Evolutionary conservation across 306 rosid genomes (phyloP).

Genomic region (Cercis canadensis): DNA sequence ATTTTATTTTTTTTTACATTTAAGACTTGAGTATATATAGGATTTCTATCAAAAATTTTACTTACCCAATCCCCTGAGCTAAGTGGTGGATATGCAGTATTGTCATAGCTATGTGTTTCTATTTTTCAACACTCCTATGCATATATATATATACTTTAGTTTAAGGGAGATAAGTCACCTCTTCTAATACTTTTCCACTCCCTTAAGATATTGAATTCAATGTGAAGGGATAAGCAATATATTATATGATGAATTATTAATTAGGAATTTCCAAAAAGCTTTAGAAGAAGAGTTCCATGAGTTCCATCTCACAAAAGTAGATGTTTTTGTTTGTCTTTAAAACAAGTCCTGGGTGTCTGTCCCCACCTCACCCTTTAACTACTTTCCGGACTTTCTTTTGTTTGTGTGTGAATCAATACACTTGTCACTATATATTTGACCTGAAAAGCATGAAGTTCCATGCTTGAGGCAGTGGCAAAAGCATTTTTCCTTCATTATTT

Average conservation of each 20-base stretch:
- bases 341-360: slow-evolving; percentile 23
- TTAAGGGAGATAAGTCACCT: not conserved
- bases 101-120: too few relatives aligned
- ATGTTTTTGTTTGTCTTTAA: slow-evolving; percentile 34
- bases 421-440: slow-evolving; percentile 54
- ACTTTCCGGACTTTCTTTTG: slow-evolving; percentile 38
- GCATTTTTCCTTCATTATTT: slow-evolving; percentile 51
- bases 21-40: too few relatives aligned
- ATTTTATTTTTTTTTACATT: not conserved
- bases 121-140: too few relatives aligned
- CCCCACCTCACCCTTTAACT: slow-evolving; percentile 34
- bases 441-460: slow-evolving; percentile 54
- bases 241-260: too few relatives aligned
- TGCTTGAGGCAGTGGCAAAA: slow-evolving; percentile 52
- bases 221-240: not conserved
- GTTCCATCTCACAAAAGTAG: slow-evolving; percentile 45
- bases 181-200: not conserved
- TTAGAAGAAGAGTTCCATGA: not conserved
- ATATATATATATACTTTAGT: too few relatives aligned
- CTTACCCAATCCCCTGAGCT: too few relatives aligned
- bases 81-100: too few relatives aligned
- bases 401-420: slow-evolving; percentile 30
- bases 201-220: not conserved
- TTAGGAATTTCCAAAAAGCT: slow-evolving; percentile 17
- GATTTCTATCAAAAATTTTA: too few relatives aligned